Evolutionary conservation across 768 basidiomycete genomes (phyloP).

Genomic region (Lactarius tabidus): DNA sequence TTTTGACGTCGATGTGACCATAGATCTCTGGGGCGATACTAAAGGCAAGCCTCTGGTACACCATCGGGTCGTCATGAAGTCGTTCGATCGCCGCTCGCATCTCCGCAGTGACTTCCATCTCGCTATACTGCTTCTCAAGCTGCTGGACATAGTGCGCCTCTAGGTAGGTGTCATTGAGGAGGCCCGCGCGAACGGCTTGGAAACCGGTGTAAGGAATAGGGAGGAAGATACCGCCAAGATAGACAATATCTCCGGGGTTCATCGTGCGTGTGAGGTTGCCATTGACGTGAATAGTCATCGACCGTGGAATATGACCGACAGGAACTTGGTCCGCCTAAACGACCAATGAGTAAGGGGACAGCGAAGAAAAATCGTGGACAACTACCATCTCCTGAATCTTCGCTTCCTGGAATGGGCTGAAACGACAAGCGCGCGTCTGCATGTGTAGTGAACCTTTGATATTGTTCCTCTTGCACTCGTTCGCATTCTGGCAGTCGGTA

Average conservation of each 20-base stretch:
- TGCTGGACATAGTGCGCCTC: slow-evolving; percentile 89
- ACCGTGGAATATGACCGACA: slow-evolving; percentile 97
- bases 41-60: slow-evolving; percentile 84
- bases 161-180: slow-evolving; percentile 95
- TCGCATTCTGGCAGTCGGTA: slow-evolving; percentile 79
- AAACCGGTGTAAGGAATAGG: slow-evolving; percentile 97
- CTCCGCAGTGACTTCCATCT: slow-evolving; percentile 89
- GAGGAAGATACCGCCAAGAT: slow-evolving; percentile 94
- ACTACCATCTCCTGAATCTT: slow-evolving; percentile 98
- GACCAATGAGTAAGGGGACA: slow-evolving; percentile 14
- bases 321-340: slow-evolving; percentile 95
- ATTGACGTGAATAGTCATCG: slow-evolving; percentile 95
- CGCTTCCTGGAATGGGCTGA: slow-evolving; percentile 97
- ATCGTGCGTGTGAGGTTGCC: slow-evolving; percentile 85
- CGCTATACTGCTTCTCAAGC: slow-evolving; percentile 94
- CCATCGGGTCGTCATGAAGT: slow-evolving; percentile 66
- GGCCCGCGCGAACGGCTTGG: slow-evolving; percentile 95
- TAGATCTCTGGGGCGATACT: slow-evolving; percentile 99
- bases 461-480: slow-evolving; percentile 81
- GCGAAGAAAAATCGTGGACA: neutral
- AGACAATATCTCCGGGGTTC: slow-evolving; percentile 94
- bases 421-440: slow-evolving; percentile 97
- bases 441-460: slow-evolving; percentile 91
- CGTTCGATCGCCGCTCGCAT: slow-evolving; percentile 65
- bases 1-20: slow-evolving; percentile 96